Evolutionary conservation across 805 yeast species (phyloP).

Genomic region (Yamadazyma kitorensis): DNA sequence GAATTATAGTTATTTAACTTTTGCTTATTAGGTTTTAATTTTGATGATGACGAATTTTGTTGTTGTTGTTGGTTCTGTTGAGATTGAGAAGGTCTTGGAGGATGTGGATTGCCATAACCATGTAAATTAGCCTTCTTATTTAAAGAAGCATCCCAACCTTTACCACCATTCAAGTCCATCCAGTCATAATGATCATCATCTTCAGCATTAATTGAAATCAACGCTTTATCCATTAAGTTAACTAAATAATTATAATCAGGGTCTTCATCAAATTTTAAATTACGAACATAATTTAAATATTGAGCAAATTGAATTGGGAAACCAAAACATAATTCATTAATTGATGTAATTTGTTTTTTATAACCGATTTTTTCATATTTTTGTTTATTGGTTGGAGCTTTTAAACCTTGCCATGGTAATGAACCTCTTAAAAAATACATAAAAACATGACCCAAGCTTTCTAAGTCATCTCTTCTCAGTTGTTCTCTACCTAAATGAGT

Average conservation of each 20-base stretch:
- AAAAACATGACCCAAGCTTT: constrained; percentile 78
- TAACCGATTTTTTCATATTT: constrained; percentile 84
- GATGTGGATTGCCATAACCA: constrained; percentile 76
- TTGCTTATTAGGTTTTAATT: constrained; percentile 16
- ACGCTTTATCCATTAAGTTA: constrained; percentile 70
- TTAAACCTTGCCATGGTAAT: constrained; percentile 88
- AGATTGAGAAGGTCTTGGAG: constrained; percentile 29
- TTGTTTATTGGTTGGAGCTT: constrained; percentile 80
- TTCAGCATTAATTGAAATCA: constrained; percentile 49
- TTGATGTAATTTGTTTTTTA: constrained; percentile 68
- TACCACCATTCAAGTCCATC: constrained; percentile 76
- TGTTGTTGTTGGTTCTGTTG: constrained; percentile 3
- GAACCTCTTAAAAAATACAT: constrained; percentile 76
- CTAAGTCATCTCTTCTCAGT: constrained; percentile 79
- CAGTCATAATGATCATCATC: constrained; percentile 71
- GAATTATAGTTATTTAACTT: constrained; percentile 18
- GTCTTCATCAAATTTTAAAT: constrained; percentile 71
- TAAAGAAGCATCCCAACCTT: constrained; percentile 76
- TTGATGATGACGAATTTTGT: constrained; percentile 12
- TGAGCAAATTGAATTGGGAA: constrained; percentile 74
- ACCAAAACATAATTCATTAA: constrained; percentile 58
- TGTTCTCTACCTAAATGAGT: constrained; percentile 87
- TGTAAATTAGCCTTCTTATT: constrained; percentile 78
- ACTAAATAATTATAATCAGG: constrained; percentile 81
- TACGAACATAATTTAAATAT: constrained; percentile 65